These are phyloP conservation scores for Chaetomium sp. DNA, from an alignment of 2,329 filamentous ascomycete species.

Conservation along the genomic window DNA sequence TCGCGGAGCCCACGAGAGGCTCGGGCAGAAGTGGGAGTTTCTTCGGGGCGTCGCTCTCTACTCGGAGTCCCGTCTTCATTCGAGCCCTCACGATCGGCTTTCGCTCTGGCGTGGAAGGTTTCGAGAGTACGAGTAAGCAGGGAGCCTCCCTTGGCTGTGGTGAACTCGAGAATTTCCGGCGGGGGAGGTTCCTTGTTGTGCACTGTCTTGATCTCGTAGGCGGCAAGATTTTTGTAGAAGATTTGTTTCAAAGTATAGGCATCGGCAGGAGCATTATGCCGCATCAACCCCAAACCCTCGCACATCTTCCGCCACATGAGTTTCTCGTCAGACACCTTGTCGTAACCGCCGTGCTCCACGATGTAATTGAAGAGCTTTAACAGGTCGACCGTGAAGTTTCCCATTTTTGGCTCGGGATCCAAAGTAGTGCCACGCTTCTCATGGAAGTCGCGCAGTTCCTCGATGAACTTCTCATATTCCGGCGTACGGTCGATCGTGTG, in stretches of 20 bases:
- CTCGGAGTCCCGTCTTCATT: conserved; percentile 54
- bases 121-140: conserved; percentile 73
- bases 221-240: conserved; percentile 84
- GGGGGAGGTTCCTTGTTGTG: conserved; percentile 78
- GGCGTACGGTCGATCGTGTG: conserved; percentile 51
- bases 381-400: conserved; percentile 68
- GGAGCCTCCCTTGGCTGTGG: conserved; percentile 76
- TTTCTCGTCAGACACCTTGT: conserved; percentile 76
- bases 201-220: conserved; percentile 75
- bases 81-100: conserved; percentile 49
- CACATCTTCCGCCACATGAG: conserved; percentile 79
- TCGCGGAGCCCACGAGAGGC: conserved; percentile 65
- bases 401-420: conserved; percentile 76
- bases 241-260: conserved; percentile 81
- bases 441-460: conserved; percentile 66
- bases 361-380: conserved; percentile 73
- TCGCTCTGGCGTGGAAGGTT: conserved; percentile 50
- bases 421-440: conserved; percentile 71
- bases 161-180: conserved; percentile 80
- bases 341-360: conserved; percentile 73
- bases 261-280: conserved; percentile 70
- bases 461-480: conserved; percentile 75
- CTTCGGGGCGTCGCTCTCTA: conserved; percentile 45
- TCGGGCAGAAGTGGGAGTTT: conserved; percentile 47
- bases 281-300: conserved; percentile 67